Percentiles rank a stretch among this genome's conserved stretches.
These are phyloP conservation scores for Bauhinia variegata DNA, from an alignment of 306 rosid genomes.

Conservation along the genomic window DNA sequence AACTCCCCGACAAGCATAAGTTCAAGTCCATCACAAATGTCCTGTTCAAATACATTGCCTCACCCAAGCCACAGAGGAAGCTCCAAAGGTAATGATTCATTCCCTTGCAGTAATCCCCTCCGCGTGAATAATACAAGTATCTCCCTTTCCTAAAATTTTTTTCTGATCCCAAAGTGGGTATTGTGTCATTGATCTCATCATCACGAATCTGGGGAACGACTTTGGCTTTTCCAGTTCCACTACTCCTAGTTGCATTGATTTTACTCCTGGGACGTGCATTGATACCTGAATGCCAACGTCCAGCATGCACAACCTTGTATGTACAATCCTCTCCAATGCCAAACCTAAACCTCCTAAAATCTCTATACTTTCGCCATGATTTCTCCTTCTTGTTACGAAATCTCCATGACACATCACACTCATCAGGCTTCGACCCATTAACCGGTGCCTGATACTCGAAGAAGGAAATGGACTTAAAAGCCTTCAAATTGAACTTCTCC, in stretches of 20 bases:
- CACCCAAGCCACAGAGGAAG: slow-evolving; percentile 96
- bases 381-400: slow-evolving; percentile 89
- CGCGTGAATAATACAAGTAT: slow-evolving; percentile 92
- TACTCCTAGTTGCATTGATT: slow-evolving; percentile 22
- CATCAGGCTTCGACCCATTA: slow-evolving; percentile 69
- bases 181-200: slow-evolving; percentile 90
- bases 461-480: slow-evolving; percentile 74
- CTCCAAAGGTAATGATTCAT: slow-evolving; percentile 98
- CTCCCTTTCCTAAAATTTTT: slow-evolving; percentile 75
- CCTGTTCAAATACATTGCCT: slow-evolving; percentile 90
- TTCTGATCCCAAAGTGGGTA: slow-evolving; percentile 80
- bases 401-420: slow-evolving; percentile 89
- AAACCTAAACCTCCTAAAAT: slow-evolving; percentile 76
- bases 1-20: slow-evolving; percentile 69
- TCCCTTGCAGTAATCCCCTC: slow-evolving; percentile 97
- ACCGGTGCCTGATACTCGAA: slow-evolving; percentile 76
- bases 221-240: slow-evolving; percentile 10
- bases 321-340: slow-evolving; percentile 58
- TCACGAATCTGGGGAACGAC: slow-evolving; percentile 43
- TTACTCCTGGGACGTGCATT: slow-evolving; percentile 61
- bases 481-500: slow-evolving; percentile 72
- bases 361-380: slow-evolving; percentile 96
- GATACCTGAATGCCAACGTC: slow-evolving; percentile 84
- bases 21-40: slow-evolving; percentile 97
- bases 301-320: slow-evolving; percentile 75